Percentiles rank a stretch among this genome's conserved stretches.
These are phyloP conservation scores for Abrus pulchellus DNA, from an alignment of 306 rosid species.

Conservation along the genomic window DNA sequence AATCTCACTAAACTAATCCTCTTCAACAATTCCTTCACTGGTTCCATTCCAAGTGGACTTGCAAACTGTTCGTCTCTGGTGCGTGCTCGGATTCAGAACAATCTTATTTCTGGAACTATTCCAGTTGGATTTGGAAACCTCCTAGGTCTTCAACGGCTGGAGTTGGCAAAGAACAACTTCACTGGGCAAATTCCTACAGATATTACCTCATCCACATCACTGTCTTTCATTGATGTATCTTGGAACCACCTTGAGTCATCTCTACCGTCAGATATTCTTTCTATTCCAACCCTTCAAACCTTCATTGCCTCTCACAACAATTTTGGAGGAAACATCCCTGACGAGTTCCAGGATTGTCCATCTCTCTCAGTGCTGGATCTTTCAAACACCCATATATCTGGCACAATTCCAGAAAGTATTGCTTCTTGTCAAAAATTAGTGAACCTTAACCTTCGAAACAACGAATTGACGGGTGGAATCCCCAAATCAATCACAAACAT, in stretches of 20 bases:
- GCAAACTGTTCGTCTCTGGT: constrained; percentile 73
- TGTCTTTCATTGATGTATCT: constrained; percentile 88
- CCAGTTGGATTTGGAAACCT: constrained; percentile 82
- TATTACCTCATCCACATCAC: constrained; percentile 70
- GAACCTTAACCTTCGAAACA: constrained; percentile 70
- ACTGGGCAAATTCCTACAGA: constrained; percentile 75
- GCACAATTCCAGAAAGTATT: constrained; percentile 77
- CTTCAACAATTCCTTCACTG: constrained; percentile 82
- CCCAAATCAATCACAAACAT: constrained; percentile 71
- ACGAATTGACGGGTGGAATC: constrained; percentile 73
- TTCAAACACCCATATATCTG: constrained; percentile 67
- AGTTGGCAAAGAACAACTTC: constrained; percentile 79
- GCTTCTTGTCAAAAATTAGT: constrained; percentile 84
- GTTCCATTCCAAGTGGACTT: constrained; percentile 77
- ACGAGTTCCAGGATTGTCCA: constrained; percentile 75
- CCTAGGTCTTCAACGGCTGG: constrained; percentile 74
- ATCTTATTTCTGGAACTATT: constrained; percentile 76
- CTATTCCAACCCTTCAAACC: constrained; percentile 77
- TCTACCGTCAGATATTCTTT: constrained; percentile 73
- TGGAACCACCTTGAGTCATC: constrained; percentile 73
- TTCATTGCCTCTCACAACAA: constrained; percentile 82
- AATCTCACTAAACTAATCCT: constrained; percentile 91
- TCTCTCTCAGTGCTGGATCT: constrained; percentile 84
- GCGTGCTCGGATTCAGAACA: constrained; percentile 83
- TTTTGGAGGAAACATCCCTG: constrained; percentile 69